A percentile compares a stretch with the other conserved stretches of the same genome.
Conservation (phyloP, 2,329 filamentous ascomycete species). For the Erysiphe pulchra region DNA sequence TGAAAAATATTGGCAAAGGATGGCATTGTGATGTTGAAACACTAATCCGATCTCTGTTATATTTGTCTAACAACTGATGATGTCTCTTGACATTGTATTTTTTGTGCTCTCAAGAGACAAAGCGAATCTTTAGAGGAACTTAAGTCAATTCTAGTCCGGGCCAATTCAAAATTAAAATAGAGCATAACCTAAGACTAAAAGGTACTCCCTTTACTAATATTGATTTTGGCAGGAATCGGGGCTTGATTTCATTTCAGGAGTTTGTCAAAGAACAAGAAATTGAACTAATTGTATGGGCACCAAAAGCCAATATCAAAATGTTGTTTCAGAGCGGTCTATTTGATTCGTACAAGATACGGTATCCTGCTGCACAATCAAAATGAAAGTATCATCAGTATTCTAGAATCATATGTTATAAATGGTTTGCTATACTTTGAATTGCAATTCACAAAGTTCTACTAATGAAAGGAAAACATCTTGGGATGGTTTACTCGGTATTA, state of each 20-base stretch:
- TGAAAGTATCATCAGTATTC: not conserved
- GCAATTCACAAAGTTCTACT: not conserved
- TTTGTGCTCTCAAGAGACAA: not conserved
- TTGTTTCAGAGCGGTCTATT: not conserved
- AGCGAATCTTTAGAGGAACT: not conserved
- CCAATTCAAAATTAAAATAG: not conserved
- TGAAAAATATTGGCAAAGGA: not conserved
- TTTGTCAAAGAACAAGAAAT: not conserved
- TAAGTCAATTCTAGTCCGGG: not conserved
- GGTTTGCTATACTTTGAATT: not conserved
- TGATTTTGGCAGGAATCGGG: not conserved
- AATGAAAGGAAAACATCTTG: not conserved
- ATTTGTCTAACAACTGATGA: no score
- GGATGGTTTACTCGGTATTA: not conserved
- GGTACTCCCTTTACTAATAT: not conserved
- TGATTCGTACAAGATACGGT: not conserved
- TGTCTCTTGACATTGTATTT: no score
- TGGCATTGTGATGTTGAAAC: not conserved
- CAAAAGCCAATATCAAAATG: not conserved
- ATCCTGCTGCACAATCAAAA: not conserved
- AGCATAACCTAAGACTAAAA: not conserved
- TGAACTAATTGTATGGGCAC: no score
- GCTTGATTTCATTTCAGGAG: not conserved
- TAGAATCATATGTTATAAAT: not conserved
- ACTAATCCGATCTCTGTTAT: not conserved